Conservation (phyloP, 148 eudicot species). For the Selenicereus undatus region DNA sequence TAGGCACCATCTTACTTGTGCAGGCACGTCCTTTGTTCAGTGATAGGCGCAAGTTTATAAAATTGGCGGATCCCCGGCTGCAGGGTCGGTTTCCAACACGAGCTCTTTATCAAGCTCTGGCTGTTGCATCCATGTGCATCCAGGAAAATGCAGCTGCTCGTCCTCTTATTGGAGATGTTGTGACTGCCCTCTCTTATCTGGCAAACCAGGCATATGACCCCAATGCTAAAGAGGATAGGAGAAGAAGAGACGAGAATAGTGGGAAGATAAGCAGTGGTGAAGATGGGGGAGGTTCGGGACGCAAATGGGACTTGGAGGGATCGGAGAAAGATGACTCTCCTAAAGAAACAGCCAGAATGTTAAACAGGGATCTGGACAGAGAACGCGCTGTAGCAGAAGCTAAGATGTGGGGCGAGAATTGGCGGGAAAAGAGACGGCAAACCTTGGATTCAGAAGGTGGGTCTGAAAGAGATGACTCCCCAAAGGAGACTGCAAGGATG, state of each 20-base stretch:
- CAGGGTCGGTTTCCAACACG: slow-evolving; percentile 69
- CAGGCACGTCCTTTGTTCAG: slow-evolving; percentile 83
- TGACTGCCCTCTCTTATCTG: slow-evolving; percentile 78
- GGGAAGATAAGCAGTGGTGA: slow-evolving; percentile 48
- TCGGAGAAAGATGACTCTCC: slow-evolving; percentile 74
- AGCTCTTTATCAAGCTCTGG: slow-evolving; percentile 77
- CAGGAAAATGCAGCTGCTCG: slow-evolving; percentile 86
- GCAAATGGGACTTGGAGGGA: slow-evolving; percentile 66
- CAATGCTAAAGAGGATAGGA: slow-evolving; percentile 34
- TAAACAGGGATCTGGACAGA: slow-evolving; percentile 55
- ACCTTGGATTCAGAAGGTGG: slow-evolving; percentile 34
- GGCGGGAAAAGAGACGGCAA: slow-evolving; percentile 40
- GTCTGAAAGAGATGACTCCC: slow-evolving; percentile 35
- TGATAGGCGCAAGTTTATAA: slow-evolving; percentile 60
- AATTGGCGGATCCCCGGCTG: slow-evolving; percentile 63
- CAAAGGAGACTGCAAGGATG: slow-evolving; percentile 34
- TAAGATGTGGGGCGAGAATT: slow-evolving; percentile 88
- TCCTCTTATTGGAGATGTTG: slow-evolving; percentile 79
- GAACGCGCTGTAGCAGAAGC: slow-evolving; percentile 88
- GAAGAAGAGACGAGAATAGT: slow-evolving; percentile 41
- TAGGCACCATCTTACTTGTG: slow-evolving; percentile 15
- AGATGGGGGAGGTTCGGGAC: slow-evolving; percentile 54
- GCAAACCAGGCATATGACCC: slow-evolving; percentile 73
- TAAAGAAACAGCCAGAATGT: slow-evolving; percentile 52
- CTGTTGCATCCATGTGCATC: slow-evolving; percentile 85